phyloP scores from a whole-genome alignment of 441 rosid species.

The Croton laevigatus region DNA sequence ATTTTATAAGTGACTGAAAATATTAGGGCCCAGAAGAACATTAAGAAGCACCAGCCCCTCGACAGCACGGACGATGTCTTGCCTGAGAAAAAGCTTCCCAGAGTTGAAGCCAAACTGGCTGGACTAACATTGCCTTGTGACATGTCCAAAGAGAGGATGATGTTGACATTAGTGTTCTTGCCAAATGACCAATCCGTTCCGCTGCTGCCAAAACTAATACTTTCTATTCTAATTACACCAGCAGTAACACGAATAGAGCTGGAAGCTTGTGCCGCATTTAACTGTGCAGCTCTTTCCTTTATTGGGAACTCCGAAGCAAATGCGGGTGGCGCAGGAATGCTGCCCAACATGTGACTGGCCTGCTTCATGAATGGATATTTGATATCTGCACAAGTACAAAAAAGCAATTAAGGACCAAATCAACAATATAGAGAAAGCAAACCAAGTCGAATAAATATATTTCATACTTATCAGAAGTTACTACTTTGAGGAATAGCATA shows the following conservation, averaged over 20 bases:
- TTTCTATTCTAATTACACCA: constrained; percentile 84
- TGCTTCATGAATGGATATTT: constrained; percentile 68
- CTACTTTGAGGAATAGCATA: neutral
- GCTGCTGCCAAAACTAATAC: constrained; percentile 32
- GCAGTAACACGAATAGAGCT: constrained; percentile 82
- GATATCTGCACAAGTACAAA: constrained; percentile 38
- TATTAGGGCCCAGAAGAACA: constrained; percentile 66
- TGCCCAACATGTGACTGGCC: constrained; percentile 73
- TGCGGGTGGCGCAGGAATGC: constrained; percentile 78
- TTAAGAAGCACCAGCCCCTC: constrained; percentile 48
- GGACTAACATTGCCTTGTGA: constrained; percentile 32
- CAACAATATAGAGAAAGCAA: neutral
- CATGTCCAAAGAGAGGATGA: constrained; percentile 49
- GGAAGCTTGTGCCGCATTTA: constrained; percentile 69
- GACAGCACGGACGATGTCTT: constrained; percentile 49
- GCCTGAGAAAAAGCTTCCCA: constrained; percentile 23
- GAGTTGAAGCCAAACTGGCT: constrained; percentile 17
- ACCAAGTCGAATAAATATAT: neutral
- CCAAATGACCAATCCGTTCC: constrained; percentile 58
- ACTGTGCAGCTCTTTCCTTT: constrained; percentile 60
- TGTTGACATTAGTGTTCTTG: constrained; percentile 63
- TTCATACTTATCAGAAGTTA: neutral
- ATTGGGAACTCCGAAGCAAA: constrained; percentile 75
- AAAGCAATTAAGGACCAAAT: constrained; percentile 8
- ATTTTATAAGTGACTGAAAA: constrained; percentile 66